These are phyloP conservation scores for Drechslerella coelobrocha DNA, from an alignment of 2,329 filamentous ascomycete genomes.

Conservation along the genomic window DNA sequence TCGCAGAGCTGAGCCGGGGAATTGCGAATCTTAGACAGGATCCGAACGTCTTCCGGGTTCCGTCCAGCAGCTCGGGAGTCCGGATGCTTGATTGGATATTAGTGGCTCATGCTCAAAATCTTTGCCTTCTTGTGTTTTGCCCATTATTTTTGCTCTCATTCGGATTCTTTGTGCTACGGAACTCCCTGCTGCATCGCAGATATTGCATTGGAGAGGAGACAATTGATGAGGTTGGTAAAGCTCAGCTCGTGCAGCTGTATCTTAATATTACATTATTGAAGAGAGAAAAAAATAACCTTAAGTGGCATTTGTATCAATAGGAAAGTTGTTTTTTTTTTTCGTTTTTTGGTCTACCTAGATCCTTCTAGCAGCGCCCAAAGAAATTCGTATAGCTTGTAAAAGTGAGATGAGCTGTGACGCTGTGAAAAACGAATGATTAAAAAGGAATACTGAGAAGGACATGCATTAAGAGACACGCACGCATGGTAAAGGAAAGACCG, in stretches of 20 bases:
- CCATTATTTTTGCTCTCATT: constrained; percentile 25
- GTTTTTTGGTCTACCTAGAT: constrained; percentile 33
- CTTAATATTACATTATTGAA: neutral
- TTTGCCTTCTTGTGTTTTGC: neutral
- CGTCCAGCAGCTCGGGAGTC: neutral
- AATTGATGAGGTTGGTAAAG: constrained; percentile 1
- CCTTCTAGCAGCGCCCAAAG: constrained; percentile 31
- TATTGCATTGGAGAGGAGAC: neutral
- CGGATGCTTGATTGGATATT: neutral
- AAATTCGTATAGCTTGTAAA: constrained; percentile 49
- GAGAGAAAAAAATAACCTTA: neutral
- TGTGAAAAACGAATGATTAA: constrained; percentile 1
- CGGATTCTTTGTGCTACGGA: constrained; percentile 7
- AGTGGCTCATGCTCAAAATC: neutral
- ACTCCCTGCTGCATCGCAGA: constrained; percentile 1
- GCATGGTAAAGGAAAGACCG: neutral
- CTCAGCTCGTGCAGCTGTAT: neutral
- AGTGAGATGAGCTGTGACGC: no score
- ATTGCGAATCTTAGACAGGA: constrained; percentile 7
- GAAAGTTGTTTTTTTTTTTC: neutral
- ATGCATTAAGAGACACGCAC: neutral
- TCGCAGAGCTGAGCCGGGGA: no score
- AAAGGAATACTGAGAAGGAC: neutral
- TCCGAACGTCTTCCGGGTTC: neutral
- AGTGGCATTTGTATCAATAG: neutral